These are phyloP conservation scores for Triadica sebifera DNA, from an alignment of 345 rosid genomes.

Conservation along the genomic window DNA sequence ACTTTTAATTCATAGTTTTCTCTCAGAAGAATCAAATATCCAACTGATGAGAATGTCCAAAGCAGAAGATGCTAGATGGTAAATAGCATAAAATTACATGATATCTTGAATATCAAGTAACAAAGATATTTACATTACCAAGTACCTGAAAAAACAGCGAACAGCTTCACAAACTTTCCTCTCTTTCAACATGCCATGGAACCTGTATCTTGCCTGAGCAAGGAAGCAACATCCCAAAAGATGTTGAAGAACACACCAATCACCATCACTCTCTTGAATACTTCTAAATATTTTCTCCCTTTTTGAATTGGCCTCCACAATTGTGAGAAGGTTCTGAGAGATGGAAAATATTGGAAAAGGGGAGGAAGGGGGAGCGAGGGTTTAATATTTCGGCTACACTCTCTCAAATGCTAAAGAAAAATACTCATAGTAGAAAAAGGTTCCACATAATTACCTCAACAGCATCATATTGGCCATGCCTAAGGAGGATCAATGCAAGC, in stretches of 20 bases:
- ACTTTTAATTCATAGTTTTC: background rate
- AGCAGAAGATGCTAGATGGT: background rate
- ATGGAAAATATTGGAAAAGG: background rate
- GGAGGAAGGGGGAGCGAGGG: background rate
- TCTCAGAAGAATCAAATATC: background rate
- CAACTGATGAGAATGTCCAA: background rate
- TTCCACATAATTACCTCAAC: conserved; percentile 58
- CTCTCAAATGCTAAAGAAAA: background rate
- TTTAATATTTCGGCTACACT: conserved; percentile 24
- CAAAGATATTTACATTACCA: background rate
- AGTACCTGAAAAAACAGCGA: conserved; percentile 82
- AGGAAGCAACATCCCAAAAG: conserved; percentile 89
- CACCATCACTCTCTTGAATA: conserved; percentile 63
- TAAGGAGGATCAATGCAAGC: conserved; percentile 65
- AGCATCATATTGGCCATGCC: conserved; percentile 80
- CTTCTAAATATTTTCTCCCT: conserved; percentile 67
- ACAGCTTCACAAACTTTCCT: conserved; percentile 76
- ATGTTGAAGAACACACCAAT: conserved; percentile 90
- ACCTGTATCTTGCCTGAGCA: conserved; percentile 65
- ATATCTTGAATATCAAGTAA: too few species aligned
- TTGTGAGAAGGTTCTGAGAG: conserved; percentile 55
- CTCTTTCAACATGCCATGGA: conserved; percentile 58
- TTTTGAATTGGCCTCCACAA: conserved; percentile 64
- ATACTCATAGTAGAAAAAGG: background rate
- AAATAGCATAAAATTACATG: background rate